Percentiles rank a stretch among this genome's conserved stretches.
Evolutionary conservation across 2,329 filamentous ascomycete species (phyloP).

Genomic region (Aspergillus persii): DNA sequence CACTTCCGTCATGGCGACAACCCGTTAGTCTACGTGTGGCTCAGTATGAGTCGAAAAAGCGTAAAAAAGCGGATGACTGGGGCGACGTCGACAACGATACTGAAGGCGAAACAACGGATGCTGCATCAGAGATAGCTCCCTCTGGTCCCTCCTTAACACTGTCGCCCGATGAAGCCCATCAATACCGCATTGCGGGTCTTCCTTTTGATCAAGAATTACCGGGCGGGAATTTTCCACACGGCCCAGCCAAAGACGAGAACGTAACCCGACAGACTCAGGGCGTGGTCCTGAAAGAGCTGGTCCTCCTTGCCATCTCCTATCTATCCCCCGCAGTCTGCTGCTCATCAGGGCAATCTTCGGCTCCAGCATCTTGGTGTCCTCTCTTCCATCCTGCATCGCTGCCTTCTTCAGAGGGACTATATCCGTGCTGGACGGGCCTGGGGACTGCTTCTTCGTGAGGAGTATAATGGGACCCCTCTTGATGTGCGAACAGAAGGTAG

Average conservation of each 20-base stretch:
- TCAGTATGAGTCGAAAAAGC: conserved; percentile 37
- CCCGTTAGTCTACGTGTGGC: conserved; percentile 33
- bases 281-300: conserved; percentile 26
- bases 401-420: conserved; percentile 69
- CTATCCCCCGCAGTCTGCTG: conserved; percentile 32
- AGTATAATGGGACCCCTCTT: conserved; percentile 55
- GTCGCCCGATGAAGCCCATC: conserved; percentile 41
- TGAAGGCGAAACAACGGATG: conserved; percentile 30
- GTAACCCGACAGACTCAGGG: conserved; percentile 11
- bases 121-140: conserved; percentile 24
- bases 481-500: conserved; percentile 68
- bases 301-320: conserved; percentile 34
- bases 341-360: conserved; percentile 36
- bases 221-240: conserved; percentile 43
- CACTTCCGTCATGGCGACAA: conserved; percentile 38
- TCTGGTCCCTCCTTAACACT: conserved; percentile 28
- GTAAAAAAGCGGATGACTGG: conserved; percentile 29
- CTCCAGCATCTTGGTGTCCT: conserved; percentile 63
- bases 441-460: conserved; percentile 67
- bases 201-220: conserved; percentile 39
- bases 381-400: conserved; percentile 68
- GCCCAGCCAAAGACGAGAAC: conserved; percentile 18
- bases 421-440: conserved; percentile 71
- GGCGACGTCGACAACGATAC: conserved; percentile 24
- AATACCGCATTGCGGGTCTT: conserved; percentile 45